Conservation (phyloP, 352 stramenopile genomes). For the Phytophthora constricta region DNA sequence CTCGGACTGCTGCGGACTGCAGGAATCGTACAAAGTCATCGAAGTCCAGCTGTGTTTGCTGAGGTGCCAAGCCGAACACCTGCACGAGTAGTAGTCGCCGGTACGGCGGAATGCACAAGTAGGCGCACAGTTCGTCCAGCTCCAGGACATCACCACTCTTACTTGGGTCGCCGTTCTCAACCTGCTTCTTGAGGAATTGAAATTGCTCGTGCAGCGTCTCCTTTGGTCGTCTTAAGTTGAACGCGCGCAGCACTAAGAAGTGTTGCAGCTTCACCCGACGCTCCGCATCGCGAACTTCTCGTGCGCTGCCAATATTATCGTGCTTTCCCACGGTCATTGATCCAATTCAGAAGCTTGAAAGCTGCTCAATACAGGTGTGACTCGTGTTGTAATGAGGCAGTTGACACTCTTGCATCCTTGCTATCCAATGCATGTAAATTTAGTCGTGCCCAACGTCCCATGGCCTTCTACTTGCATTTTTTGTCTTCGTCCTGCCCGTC, state of each 20-base stretch:
- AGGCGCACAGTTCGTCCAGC: constrained; percentile 68
- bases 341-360: not conserved
- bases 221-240: constrained; percentile 71
- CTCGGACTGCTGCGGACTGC: constrained; percentile 59
- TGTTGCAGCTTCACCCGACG: constrained; percentile 74
- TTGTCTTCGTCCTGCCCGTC: constrained; percentile 12
- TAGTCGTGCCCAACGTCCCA: constrained; percentile 24
- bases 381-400: too few species aligned
- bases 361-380: too few species aligned
- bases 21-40: constrained; percentile 74
- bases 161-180: constrained; percentile 19
- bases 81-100: constrained; percentile 61
- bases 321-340: constrained; percentile 19
- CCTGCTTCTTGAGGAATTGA: constrained; percentile 45
- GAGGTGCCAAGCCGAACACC: constrained; percentile 52
- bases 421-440: constrained; percentile 23
- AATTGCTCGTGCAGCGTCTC: constrained; percentile 79
- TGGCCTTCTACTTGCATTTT: constrained; percentile 19
- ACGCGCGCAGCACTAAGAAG: constrained; percentile 83
- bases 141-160: constrained; percentile 44
- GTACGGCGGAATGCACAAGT: constrained; percentile 74
- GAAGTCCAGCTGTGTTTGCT: constrained; percentile 52
- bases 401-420: not conserved
- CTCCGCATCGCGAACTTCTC: constrained; percentile 35
- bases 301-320: not conserved